Percentiles rank a stretch among this genome's conserved stretches.
Evolutionary conservation across 2,329 filamentous ascomycete species (phyloP).

Genomic region (Akanthomyces uredinophilus): DNA sequence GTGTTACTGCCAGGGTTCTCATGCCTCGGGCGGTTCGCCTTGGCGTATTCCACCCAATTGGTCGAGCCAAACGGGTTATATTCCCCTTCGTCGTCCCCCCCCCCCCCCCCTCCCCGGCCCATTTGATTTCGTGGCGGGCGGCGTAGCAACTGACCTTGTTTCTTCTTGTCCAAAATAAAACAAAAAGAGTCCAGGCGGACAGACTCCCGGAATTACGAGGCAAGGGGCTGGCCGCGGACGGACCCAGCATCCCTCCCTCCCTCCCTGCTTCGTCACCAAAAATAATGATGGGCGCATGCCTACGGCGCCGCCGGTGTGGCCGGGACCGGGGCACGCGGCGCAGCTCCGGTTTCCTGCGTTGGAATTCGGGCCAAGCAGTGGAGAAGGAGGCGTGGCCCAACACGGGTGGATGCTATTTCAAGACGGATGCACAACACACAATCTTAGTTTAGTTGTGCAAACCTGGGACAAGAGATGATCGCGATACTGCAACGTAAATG

Average conservation of each 20-base stretch:
- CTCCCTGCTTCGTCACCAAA: neutral
- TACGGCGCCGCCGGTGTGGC: neutral
- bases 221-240: neutral
- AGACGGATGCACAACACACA: neutral
- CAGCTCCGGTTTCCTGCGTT: slow-evolving; percentile 3
- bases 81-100: no score
- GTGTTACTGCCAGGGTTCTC: neutral
- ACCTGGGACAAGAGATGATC: no score
- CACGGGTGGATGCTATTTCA: neutral
- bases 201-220: no score
- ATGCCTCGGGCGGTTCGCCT: slow-evolving; percentile 9
- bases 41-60: slow-evolving; percentile 5
- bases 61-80: slow-evolving; percentile 4
- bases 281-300: neutral
- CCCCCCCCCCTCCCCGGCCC: no score
- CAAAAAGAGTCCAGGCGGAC: neutral
- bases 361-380: neutral
- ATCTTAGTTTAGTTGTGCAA: no score
- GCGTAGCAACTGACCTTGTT: no score
- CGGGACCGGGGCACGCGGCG: slow-evolving; percentile 4
- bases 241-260: neutral
- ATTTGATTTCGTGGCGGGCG: no score
- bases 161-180: no score
- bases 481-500: no score
- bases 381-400: neutral